These are phyloP conservation scores for Cajanus cajan DNA, from an alignment of 306 rosid species.

Conservation along the genomic window DNA sequence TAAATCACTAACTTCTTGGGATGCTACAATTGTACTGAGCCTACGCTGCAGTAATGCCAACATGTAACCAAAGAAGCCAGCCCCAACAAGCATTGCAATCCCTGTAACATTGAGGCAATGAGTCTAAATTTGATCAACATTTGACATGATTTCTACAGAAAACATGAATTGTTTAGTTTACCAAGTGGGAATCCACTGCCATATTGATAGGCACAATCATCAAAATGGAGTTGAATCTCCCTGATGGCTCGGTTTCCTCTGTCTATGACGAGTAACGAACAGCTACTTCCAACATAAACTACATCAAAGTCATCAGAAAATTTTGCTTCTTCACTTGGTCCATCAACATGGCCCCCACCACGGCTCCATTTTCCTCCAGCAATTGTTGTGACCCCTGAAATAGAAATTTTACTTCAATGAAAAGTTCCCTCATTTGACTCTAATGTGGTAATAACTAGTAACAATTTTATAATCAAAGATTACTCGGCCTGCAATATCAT, in stretches of 20 bases:
- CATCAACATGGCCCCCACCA: slow-evolving; percentile 83
- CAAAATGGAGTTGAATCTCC: slow-evolving; percentile 90
- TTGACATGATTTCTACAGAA: slow-evolving; percentile 2
- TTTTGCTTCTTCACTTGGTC: slow-evolving; percentile 90
- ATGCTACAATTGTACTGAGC: slow-evolving; percentile 63
- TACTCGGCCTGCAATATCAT: not conserved
- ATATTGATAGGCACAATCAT: slow-evolving; percentile 91
- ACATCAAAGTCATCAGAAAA: slow-evolving; percentile 93
- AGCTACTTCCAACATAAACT: slow-evolving; percentile 86
- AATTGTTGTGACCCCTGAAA: slow-evolving; percentile 84
- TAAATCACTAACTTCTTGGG: slow-evolving; percentile 63
- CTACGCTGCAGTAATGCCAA: slow-evolving; percentile 81
- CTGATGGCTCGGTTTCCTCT: slow-evolving; percentile 82
- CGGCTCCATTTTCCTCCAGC: slow-evolving; percentile 87
- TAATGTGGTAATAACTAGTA: not conserved
- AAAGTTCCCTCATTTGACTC: slow-evolving; percentile 8
- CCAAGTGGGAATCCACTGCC: slow-evolving; percentile 90
- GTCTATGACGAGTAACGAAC: slow-evolving; percentile 82
- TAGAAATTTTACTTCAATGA: slow-evolving; percentile 25
- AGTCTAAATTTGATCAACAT: slow-evolving; percentile 14
- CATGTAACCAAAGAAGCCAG: slow-evolving; percentile 94
- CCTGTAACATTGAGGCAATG: slow-evolving; percentile 49
- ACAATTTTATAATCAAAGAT: not conserved
- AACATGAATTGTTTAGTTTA: slow-evolving; percentile 31
- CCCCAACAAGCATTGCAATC: slow-evolving; percentile 69